A percentile compares a stretch with the other conserved stretches of the same genome.
These are phyloP conservation scores for Keithomyces neogunnii DNA, from an alignment of 2,329 filamentous ascomycete species.

Conservation along the genomic window DNA sequence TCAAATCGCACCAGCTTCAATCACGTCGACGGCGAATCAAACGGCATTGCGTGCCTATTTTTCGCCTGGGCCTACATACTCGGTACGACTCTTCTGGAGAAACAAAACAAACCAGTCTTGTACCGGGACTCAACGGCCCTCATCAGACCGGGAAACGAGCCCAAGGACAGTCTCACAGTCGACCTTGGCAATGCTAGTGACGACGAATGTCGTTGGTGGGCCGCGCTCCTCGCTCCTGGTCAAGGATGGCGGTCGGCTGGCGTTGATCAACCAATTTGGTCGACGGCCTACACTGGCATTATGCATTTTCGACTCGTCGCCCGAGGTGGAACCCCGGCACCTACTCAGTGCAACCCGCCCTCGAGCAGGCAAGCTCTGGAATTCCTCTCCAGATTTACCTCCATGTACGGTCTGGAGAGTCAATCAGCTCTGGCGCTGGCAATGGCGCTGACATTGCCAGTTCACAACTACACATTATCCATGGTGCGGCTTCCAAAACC, in stretches of 20 bases:
- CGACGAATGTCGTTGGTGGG: slow-evolving; percentile 8
- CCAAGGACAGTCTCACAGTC: not conserved
- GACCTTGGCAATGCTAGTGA: slow-evolving; percentile 3
- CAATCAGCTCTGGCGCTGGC: slow-evolving; percentile 1
- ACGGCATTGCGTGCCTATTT: slow-evolving; percentile 4
- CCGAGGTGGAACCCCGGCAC: no score
- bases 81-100: slow-evolving; percentile 1
- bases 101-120: not conserved
- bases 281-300: no score
- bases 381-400: slow-evolving; percentile 8
- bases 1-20: slow-evolving; percentile 1
- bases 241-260: slow-evolving; percentile 4
- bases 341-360: not conserved
- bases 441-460: slow-evolving; percentile 5
- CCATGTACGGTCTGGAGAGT: slow-evolving; percentile 2
- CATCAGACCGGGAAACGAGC: not conserved
- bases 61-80: slow-evolving; percentile 6
- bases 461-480: slow-evolving; percentile 4
- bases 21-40: slow-evolving; percentile 1
- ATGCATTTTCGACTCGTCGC: no score
- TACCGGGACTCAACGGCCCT: not conserved
- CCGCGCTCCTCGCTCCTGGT: slow-evolving; percentile 1
- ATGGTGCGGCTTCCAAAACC: slow-evolving; percentile 1
- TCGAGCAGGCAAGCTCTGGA: slow-evolving; percentile 2
- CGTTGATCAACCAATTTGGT: no score